A percentile compares a stretch with the other conserved stretches of the same genome.
Evolutionary conservation across 2,329 filamentous ascomycete species (phyloP).

Genomic region (Tolypocladium paradoxum): DNA sequence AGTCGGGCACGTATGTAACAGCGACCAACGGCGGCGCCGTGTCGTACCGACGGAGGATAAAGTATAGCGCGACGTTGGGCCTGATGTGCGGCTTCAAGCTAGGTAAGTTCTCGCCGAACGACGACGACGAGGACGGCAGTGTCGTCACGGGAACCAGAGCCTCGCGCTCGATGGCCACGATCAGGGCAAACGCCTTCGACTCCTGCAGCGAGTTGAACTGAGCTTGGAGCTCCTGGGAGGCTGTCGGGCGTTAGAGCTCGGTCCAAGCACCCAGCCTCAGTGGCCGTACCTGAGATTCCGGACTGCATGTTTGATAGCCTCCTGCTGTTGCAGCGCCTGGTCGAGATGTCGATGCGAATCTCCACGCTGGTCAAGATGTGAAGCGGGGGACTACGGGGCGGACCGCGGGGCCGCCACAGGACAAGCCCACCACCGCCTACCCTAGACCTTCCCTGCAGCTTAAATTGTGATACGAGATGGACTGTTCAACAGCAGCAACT

Average conservation of each 20-base stretch:
- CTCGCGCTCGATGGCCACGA: constrained; percentile 62
- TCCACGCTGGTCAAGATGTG: background rate
- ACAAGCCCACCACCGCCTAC: background rate
- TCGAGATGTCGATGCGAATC: background rate
- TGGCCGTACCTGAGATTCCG: constrained; percentile 55
- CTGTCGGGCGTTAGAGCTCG: constrained; percentile 27
- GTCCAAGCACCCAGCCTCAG: background rate
- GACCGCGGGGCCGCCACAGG: no score
- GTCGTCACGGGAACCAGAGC: constrained; percentile 49
- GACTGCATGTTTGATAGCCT: constrained; percentile 52
- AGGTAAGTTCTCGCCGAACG: constrained; percentile 54
- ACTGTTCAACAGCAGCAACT: no score
- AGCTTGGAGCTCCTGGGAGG: constrained; percentile 65
- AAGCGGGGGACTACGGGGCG: background rate
- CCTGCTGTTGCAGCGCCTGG: background rate
- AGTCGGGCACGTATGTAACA: constrained; percentile 69
- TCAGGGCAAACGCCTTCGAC: constrained; percentile 54
- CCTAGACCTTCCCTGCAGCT: no score
- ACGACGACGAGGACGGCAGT: constrained; percentile 40
- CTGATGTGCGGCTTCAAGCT: constrained; percentile 53
- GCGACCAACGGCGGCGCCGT: constrained; percentile 50
- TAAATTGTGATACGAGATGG: no score
- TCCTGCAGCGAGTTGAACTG: constrained; percentile 62
- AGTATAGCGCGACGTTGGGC: constrained; percentile 58
- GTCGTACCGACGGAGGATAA: constrained; percentile 61